These are phyloP conservation scores for Salvia rosmarinus DNA, from an alignment of 257 asterid genomes.

Conservation along the genomic window DNA sequence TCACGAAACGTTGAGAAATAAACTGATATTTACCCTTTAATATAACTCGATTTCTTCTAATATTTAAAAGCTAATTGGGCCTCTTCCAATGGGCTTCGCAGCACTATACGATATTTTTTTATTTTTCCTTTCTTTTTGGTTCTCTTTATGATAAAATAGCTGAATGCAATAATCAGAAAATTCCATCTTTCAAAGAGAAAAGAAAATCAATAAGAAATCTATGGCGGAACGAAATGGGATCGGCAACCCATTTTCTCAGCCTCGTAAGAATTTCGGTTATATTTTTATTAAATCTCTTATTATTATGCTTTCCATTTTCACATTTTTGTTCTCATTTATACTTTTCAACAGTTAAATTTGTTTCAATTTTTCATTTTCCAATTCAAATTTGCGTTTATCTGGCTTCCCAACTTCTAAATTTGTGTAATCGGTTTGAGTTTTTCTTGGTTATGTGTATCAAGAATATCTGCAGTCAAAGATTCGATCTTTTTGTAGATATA, in stretches of 20 bases:
- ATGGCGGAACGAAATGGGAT: constrained; percentile 46
- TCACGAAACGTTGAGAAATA: too few relatives aligned
- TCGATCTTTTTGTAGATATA: constrained; percentile 1
- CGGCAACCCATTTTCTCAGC: constrained; percentile 26
- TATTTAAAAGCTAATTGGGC: too few relatives aligned
- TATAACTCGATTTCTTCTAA: too few relatives aligned
- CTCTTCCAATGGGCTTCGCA: too few relatives aligned
- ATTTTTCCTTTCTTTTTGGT: too few relatives aligned
- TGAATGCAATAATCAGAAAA: background rate
- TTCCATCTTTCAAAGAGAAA: background rate
- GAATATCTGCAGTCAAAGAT: constrained; percentile 17
- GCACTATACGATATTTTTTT: too few relatives aligned
- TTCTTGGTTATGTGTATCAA: background rate
- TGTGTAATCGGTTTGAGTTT: background rate
- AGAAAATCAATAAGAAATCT: background rate
- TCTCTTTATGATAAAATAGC: background rate
- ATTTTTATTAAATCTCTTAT: background rate
- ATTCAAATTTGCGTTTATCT: background rate
- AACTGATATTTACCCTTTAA: too few relatives aligned
- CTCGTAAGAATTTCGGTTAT: constrained; percentile 29
- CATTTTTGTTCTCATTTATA: background rate
- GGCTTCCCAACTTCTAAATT: background rate
- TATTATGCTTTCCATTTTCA: background rate
- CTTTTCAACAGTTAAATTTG: background rate
- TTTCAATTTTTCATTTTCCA: background rate